phyloP scores from a whole-genome alignment of 2,329 filamentous ascomycete species.

The Neoscytalidium dimidiatum region DNA sequence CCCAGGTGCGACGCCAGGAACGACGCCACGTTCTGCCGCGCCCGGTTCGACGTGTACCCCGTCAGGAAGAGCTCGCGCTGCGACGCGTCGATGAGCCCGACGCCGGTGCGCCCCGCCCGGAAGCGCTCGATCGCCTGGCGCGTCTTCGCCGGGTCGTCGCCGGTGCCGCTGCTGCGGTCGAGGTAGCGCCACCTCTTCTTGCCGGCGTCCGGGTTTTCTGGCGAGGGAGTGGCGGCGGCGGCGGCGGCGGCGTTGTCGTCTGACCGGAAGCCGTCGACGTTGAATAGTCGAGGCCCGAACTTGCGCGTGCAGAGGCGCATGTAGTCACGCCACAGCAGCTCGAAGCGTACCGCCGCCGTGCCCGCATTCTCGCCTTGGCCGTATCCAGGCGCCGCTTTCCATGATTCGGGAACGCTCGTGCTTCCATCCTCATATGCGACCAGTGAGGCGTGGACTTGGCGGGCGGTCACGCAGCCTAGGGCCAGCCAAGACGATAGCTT shows the following conservation, averaged over 20 bases:
- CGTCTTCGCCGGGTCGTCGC: slow-evolving; percentile 47
- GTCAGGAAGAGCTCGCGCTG: slow-evolving; percentile 74
- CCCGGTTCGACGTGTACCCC: slow-evolving; percentile 76
- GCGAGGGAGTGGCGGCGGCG: too few relatives aligned
- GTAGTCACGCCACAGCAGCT: slow-evolving; percentile 79
- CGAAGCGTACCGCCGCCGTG: slow-evolving; percentile 68
- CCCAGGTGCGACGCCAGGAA: slow-evolving; percentile 72
- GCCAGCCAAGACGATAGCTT: slow-evolving; percentile 75
- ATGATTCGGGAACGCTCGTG: slow-evolving; percentile 26
- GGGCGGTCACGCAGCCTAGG: slow-evolving; percentile 70
- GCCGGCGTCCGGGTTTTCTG: slow-evolving; percentile 29
- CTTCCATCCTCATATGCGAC: slow-evolving; percentile 68
- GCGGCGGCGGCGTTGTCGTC: slow-evolving; percentile 39
- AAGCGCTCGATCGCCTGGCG: slow-evolving; percentile 56
- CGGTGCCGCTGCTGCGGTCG: slow-evolving; percentile 30
- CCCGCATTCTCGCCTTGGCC: slow-evolving; percentile 72
- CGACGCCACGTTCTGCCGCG: slow-evolving; percentile 73
- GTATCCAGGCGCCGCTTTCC: slow-evolving; percentile 56
- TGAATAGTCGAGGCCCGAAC: slow-evolving; percentile 66
- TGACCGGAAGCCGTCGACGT: slow-evolving; percentile 63
- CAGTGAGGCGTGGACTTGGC: slow-evolving; percentile 70
- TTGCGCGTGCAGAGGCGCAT: slow-evolving; percentile 76
- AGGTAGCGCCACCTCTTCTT: slow-evolving; percentile 34
- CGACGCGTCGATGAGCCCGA: slow-evolving; percentile 75
- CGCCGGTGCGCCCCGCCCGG: slow-evolving; percentile 69